Base-by-base conservation (phyloP, 2,329 filamentous ascomycete genomes). In the Rhytidhysteron rufulum region DNA sequence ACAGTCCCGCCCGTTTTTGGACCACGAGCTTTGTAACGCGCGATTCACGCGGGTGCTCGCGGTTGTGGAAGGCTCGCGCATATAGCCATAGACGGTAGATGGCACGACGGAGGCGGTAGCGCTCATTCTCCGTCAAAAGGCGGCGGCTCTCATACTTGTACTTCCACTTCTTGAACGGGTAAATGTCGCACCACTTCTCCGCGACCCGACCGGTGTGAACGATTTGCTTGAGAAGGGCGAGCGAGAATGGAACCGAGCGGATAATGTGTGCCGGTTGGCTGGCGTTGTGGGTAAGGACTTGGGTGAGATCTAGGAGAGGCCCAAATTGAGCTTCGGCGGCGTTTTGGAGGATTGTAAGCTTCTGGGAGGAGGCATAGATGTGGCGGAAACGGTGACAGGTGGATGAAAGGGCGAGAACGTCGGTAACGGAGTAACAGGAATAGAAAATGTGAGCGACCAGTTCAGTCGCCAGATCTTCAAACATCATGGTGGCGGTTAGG, bases 81-180 rank as follows among this genome's bases (percentile, higher is more conserved):
- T 79, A 82, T 6, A 81, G 70, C 79, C 79, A 82, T 9, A 79
- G 61, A 7, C 79, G 72, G 54, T 82, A 83, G 8, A 81, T 62
- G 8, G 79, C 79, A 30, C 78, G 70, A 9, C 79, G 71, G 9
- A 82, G 53, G 5, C 66, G 65, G 36, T 70, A 73, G 3, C 72
- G 69, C 54, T 83, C 79, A 2, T 64, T 44, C 25, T 48, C 44
- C 1, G 67, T 72, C 34, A 83, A 61, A 2, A 77, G 67, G 8
- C 79, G 75, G 8, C 79, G 73, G 41, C 73, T 66, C 41, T 74
- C 72, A 46, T 68, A 80, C 49, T 79, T 71, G 41, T 66, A 54
- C 50, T 79, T 80, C 79, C 79, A 83, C 56, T 80, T 80, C 60
- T 80, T 79, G 54, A 76, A 69, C 1, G 78, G 77, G 51, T 81